Evolutionary conservation across 202 grass and related monocot species (phyloP).

Genomic region (Hordeum pubiflorum): DNA sequence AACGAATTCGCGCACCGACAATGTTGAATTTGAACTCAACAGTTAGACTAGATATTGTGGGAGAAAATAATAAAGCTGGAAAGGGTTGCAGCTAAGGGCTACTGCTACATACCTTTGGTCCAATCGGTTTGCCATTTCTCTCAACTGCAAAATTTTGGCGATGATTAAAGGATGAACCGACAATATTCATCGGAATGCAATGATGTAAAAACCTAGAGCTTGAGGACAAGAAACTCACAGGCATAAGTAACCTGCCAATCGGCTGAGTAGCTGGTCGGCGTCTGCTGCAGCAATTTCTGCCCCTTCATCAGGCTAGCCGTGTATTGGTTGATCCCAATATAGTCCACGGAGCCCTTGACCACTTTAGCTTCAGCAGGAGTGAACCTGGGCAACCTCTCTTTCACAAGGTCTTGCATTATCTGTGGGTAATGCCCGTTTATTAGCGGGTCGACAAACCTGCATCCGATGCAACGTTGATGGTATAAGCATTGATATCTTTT

Average conservation of each 20-base stretch:
- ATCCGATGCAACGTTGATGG: not conserved
- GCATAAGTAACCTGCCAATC: slow-evolving; percentile 64
- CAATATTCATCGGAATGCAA: not conserved
- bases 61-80: not conserved
- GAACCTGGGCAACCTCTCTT: slow-evolving; percentile 52
- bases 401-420: slow-evolving; percentile 62
- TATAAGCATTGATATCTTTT: not conserved
- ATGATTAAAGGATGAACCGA: not conserved
- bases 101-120: slow-evolving; percentile 30
- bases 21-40: not conserved
- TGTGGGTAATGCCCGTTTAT: slow-evolving; percentile 57
- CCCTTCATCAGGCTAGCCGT: slow-evolving; percentile 55
- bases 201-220: not conserved
- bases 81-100: not conserved
- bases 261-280: slow-evolving; percentile 37
- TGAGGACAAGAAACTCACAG: slow-evolving; percentile 33
- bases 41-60: not conserved
- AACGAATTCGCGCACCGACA: not conserved
- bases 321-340: slow-evolving; percentile 62
- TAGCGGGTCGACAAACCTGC: slow-evolving; percentile 55
- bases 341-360: slow-evolving; percentile 56
- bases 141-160: slow-evolving; percentile 19
- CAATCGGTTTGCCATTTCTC: slow-evolving; percentile 45
- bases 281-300: slow-evolving; percentile 22
- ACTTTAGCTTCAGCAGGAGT: slow-evolving; percentile 38